These are phyloP conservation scores for Citrus trifoliata DNA, from an alignment of 345 rosid genomes.

Conservation along the genomic window DNA sequence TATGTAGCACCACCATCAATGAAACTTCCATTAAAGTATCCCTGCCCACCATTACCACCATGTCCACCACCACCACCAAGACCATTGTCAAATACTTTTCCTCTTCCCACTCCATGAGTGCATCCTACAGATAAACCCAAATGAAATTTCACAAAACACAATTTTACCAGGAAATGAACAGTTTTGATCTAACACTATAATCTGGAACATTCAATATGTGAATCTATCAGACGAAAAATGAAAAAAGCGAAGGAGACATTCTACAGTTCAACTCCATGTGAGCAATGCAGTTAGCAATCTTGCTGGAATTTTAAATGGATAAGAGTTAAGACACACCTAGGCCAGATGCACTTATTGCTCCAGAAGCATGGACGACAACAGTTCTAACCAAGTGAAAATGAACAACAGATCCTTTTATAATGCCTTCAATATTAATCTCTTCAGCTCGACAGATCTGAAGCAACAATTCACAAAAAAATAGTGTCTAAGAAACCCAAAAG, in stretches of 20 bases:
- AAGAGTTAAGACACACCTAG: conserved; percentile 34
- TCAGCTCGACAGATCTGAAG: conserved; percentile 75
- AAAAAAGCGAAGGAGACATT: neutral
- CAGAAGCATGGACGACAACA: conserved; percentile 40
- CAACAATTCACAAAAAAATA: conserved; percentile 11
- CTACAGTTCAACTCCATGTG: neutral
- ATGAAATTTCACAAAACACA: conserved; percentile 2
- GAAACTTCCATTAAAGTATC: conserved; percentile 66
- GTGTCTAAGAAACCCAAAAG: conserved; percentile 17
- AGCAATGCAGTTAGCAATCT: neutral
- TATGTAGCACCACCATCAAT: conserved; percentile 69
- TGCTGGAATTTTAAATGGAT: neutral
- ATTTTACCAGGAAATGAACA: neutral
- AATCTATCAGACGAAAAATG: neutral
- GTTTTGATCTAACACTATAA: neutral
- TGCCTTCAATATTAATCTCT: conserved; percentile 50
- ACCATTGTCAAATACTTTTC: conserved; percentile 63
- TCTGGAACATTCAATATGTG: neutral
- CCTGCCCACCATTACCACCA: conserved; percentile 91
- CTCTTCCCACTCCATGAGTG: conserved; percentile 83
- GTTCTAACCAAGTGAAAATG: conserved; percentile 67
- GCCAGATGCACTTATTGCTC: conserved; percentile 52
- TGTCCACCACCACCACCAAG: conserved; percentile 92
- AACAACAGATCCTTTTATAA: conserved; percentile 53
- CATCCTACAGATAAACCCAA: conserved; percentile 54